Base-by-base conservation (phyloP, 495 filamentous ascomycete species). In the Hyaloscypha bicolor region DNA sequence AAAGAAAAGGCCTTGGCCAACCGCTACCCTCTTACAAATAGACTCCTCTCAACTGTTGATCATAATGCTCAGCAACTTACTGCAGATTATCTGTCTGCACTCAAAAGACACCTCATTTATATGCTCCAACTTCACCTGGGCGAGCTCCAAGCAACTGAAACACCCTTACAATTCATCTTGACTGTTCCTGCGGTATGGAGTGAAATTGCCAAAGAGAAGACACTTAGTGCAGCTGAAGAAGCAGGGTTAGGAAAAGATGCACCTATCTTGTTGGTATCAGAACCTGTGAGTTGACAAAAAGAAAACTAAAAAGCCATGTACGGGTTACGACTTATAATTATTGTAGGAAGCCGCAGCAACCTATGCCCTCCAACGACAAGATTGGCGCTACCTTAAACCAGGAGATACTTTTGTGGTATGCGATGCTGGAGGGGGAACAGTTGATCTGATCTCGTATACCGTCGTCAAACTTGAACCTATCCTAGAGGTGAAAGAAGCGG, bases 171-270 rank as follows among this genome's bases (percentile, higher is more conserved):
- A 35, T 84, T 80, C 61, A 65, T 81, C 16, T 55, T 88, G 6
- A 87, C 85, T 0, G 83, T 87, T 4, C 84, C 86, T 0, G 85
- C 83, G 1, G 79, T 86, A 0, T 87, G 83, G 85, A 81, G 79
- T 19, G 82, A 85, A 53, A 75, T 73, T 32, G 83, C 80, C 6
- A 86, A 85, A 63, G 72, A 85, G 39, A 63, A 69, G 30, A 87
- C 82, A 3, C 59, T 81, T 30, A 60, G 73, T 31, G 83, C 83
- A 21, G 84, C 81, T 1, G 61, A 75, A 58, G 67, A 68, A 16
- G 86, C 86, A 0, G 87, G 86, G 0, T 79, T 90, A 60, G 82
- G 78, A 8, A 74, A 72, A 6, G 74, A 77, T 32, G 71, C 80
- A 51, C 76, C 76, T 32, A 72, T 87, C 57, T 77, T 76, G 42